These are phyloP conservation scores for Yarrowia osloensis DNA, from an alignment of 805 yeast species.

Conservation along the genomic window DNA sequence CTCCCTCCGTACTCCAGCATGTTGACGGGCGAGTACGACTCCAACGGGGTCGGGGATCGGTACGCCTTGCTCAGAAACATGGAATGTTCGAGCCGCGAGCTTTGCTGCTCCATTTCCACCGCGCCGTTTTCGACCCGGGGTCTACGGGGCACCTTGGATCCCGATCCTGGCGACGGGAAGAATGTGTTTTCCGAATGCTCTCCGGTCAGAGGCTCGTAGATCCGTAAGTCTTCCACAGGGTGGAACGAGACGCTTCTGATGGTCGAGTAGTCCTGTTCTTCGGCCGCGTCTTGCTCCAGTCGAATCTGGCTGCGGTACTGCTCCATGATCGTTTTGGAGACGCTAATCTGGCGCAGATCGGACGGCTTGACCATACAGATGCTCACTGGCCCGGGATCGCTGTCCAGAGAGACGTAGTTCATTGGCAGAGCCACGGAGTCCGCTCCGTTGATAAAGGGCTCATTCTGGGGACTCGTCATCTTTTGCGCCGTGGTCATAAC, in stretches of 20 bases:
- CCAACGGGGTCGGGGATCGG: not conserved
- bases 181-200: slow-evolving; percentile 22
- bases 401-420: not conserved
- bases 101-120: not conserved
- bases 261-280: not conserved
- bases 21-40: slow-evolving; percentile 3
- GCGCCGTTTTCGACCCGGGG: not conserved
- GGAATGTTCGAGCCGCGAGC: not conserved
- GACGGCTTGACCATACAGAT: slow-evolving; percentile 20
- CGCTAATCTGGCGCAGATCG: not conserved
- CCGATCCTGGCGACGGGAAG: slow-evolving; percentile 21
- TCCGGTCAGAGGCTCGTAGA: slow-evolving; percentile 15
- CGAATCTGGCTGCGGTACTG: slow-evolving; percentile 1
- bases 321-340: slow-evolving; percentile 6
- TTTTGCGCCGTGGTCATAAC: slow-evolving; percentile 7
- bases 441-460: not conserved
- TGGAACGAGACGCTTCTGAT: slow-evolving; percentile 1
- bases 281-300: not conserved
- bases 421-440: not conserved
- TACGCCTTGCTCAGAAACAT: not conserved
- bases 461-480: not conserved
- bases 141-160: not conserved
- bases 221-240: not conserved
- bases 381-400: slow-evolving; percentile 1
- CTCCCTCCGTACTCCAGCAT: slow-evolving; percentile 24